phyloP scores from a whole-genome alignment of 75 land plant species.

The Larix kaempferi region DNA sequence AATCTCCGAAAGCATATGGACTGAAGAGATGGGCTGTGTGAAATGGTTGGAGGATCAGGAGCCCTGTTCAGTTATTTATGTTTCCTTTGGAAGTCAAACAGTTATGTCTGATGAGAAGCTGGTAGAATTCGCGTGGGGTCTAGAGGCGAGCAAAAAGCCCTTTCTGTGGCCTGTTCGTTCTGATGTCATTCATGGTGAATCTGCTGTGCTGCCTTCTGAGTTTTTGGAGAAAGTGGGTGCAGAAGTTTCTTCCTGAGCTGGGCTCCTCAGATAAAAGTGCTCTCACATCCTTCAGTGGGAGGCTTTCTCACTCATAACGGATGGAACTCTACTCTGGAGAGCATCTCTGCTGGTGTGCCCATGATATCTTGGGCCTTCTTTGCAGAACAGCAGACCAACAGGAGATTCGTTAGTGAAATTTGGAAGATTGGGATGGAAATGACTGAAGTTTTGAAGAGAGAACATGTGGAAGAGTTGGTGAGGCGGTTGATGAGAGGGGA shows the following conservation, averaged over 20 bases:
- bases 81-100: conserved; percentile 17
- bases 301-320: conserved; percentile 16
- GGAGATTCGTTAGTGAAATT: neutral
- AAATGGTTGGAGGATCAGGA: conserved; percentile 15
- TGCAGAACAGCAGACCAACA: neutral
- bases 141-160: conserved; percentile 15
- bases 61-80: conserved; percentile 7
- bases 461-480: neutral
- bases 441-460: neutral
- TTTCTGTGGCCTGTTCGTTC: conserved; percentile 12
- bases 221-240: neutral
- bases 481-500: neutral
- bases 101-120: conserved; percentile 15
- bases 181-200: neutral
- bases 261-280: conserved; percentile 20
- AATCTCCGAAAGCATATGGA: neutral
- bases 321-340: conserved; percentile 2
- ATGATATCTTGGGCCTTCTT: neutral
- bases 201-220: conserved; percentile 5
- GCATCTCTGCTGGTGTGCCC: neutral
- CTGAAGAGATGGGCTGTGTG: conserved; percentile 10
- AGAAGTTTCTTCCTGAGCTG: conserved; percentile 13
- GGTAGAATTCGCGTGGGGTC: conserved; percentile 13
- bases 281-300: conserved; percentile 11
- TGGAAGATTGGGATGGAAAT: neutral